Evolutionary conservation across 108 stramenopile species (phyloP), one percentile per base, ranked within the genome.

Genomic region (Discostella pseudostelligera): DNA sequence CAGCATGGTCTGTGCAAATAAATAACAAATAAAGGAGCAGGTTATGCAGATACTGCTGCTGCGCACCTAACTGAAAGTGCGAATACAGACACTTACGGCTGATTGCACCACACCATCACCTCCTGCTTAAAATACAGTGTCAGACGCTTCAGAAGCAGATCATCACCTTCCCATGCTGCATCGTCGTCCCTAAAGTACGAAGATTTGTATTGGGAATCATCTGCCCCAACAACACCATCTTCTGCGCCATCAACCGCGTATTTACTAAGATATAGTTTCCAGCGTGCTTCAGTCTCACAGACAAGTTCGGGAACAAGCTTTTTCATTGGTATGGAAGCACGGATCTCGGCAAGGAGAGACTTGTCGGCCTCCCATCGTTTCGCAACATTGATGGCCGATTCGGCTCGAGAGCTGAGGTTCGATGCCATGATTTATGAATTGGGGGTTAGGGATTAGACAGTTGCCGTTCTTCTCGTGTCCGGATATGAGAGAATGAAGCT

Each of bases 81-180:
- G 12, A 32, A 49, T 28, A 54, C 28, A 29, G 14, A 51, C 26
- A 54, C 53, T 54, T 26, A 54, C 53, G 91, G 91, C 40, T 73
- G 59, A 76, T 92, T 88, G 54, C 87, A 85, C 91, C 91, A 92
- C 0, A 76, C 86, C 91, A 92, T 92, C 46, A 80, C 70, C n/a
- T 81, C 69, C 26, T 37, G 43, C 50, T 86, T 59, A 46, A 92
- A 92, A 69, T 81, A 92, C 12, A 85, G 80, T 39, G 83, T 81
- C 3, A 92, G 59, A 21, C 88, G 83, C 50, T 92, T 87, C 40
- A 92, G 67, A 13, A 89, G 83, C 9, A 88, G 21, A 26, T 81
- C 83, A 62, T 87, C 80, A 20, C 82, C 79, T 46, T 72, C 69
- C 51, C 76, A 83, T 20, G 56, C 24, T 12, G 24, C 24, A 46